phyloP scores from a whole-genome alignment of 2,329 filamentous ascomycete genomes.

The Hymenoscyphus albidus region DNA sequence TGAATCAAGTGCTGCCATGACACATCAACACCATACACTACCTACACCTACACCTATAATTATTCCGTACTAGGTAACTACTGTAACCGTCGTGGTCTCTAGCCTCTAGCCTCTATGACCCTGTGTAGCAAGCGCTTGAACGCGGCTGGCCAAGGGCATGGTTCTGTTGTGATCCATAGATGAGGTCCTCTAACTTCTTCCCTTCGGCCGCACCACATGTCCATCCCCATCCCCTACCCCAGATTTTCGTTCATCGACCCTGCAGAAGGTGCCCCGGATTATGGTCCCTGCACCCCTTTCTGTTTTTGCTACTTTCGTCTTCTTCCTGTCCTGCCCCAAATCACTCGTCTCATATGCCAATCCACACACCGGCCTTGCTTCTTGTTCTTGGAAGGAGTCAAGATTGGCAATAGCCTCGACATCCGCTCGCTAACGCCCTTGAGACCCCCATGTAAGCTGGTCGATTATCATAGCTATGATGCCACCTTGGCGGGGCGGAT shows the following conservation, averaged over 20 bases:
- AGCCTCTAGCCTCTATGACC: background rate
- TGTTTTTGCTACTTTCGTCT: background rate
- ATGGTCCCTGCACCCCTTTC: conserved; percentile 13
- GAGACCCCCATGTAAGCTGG: conserved; percentile 1
- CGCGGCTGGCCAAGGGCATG: background rate
- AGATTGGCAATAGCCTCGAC: background rate
- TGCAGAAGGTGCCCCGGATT: conserved; percentile 31
- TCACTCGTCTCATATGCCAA: conserved; percentile 30
- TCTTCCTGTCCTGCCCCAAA: conserved; percentile 13
- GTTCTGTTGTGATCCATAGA: background rate
- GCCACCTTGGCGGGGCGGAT: conserved; percentile 12
- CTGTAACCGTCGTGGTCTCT: background rate
- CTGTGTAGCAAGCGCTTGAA: conserved; percentile 9
- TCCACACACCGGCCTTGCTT: conserved; percentile 10
- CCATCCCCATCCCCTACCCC: conserved; percentile 28
- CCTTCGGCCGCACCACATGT: conserved; percentile 23
- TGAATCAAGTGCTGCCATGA: background rate
- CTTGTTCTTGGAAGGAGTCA: background rate
- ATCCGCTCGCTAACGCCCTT: conserved; percentile 1
- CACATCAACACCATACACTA: background rate
- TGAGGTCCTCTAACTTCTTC: conserved; percentile 6
- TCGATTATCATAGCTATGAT: background rate
- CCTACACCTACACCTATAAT: background rate
- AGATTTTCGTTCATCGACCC: conserved; percentile 28
- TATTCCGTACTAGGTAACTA: background rate